Base-by-base conservation (phyloP, 176 grass and related monocot species). In the Avena eriantha region DNA sequence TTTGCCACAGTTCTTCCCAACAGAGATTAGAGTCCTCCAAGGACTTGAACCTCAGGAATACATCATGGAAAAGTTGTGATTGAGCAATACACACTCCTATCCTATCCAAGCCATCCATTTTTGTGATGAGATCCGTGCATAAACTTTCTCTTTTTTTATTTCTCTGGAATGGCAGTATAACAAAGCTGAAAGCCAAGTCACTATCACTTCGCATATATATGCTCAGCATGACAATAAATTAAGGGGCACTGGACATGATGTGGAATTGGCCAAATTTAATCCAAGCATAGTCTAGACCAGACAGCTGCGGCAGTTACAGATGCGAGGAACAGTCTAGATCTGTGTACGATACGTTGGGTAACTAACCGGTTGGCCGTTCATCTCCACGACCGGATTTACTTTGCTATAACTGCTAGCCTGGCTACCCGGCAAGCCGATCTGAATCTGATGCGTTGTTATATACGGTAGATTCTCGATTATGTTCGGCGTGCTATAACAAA, bases 341-440 rank as follows among this genome's bases (percentile, higher is more conserved):
- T 61, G 53, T 26, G 6, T 50, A 5, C 11, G 73, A 88, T 78
- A 21, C n/a, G 73, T 24, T 58, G 78, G 78, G 87, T 61, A 65
- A 48, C 73, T 51, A 53, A 24, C 50, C 55, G 35, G 50, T 83
- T 45, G 49, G 53, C 79, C 79, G 72, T 82, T 83, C 73, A 31
- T 18, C 58, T 77, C 3, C 57, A 77, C 58, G 46, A 77, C 21
- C 5, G 33, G 17, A 33, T 33, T 60, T 66, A 33, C 63, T 66
- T 66, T 16, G 26, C 63, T 16, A 76, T 16, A 76, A 78, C n/a
- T 33, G 63, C 58, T 41, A 33, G 50, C 14, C 73, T 76, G 65
- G 23, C 61, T 66, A 59, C 47, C 61, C 73, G 60, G 23, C 23
- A 1, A 31, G n/a, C 41, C 39, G 79, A 78, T 78, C 79, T 71